phyloP scores from a whole-genome alignment of 345 rosid species.

The Acer campestre region DNA sequence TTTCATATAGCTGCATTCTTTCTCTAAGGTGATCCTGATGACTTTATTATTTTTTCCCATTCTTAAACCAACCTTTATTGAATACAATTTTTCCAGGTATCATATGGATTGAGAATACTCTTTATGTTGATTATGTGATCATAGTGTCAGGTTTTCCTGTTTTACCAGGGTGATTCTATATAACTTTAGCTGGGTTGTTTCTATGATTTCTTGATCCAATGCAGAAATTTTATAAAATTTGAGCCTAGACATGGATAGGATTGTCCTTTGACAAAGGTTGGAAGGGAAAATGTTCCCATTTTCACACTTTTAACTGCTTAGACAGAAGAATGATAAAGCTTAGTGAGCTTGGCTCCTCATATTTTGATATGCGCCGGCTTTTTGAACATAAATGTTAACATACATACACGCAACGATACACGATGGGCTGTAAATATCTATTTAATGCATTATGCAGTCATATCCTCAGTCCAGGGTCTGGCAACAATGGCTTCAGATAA shows the following conservation, averaged over 20 bases:
- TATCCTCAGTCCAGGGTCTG: not conserved
- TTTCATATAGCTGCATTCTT: not conserved
- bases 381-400: not conserved
- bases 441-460: too few species aligned
- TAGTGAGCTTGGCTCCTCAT: not conserved
- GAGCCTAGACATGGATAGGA: not conserved
- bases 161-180: not conserved
- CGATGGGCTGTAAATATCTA: not conserved
- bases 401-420: not conserved
- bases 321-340: conserved; percentile 4
- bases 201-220: not conserved
- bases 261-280: not conserved
- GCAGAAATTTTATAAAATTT: not conserved
- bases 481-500: not conserved
- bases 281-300: not conserved
- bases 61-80: not conserved
- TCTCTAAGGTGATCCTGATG: not conserved
- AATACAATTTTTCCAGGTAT: not conserved
- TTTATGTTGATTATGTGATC: not conserved
- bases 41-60: not conserved
- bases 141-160: not conserved
- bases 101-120: conserved; percentile 3
- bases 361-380: not conserved
- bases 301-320: not conserved
- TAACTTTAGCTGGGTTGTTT: not conserved